Percentiles rank a stretch among this genome's conserved stretches.
These are phyloP conservation scores for Antarctomyces pellizariae DNA, from an alignment of 495 filamentous ascomycete species.

Conservation along the genomic window DNA sequence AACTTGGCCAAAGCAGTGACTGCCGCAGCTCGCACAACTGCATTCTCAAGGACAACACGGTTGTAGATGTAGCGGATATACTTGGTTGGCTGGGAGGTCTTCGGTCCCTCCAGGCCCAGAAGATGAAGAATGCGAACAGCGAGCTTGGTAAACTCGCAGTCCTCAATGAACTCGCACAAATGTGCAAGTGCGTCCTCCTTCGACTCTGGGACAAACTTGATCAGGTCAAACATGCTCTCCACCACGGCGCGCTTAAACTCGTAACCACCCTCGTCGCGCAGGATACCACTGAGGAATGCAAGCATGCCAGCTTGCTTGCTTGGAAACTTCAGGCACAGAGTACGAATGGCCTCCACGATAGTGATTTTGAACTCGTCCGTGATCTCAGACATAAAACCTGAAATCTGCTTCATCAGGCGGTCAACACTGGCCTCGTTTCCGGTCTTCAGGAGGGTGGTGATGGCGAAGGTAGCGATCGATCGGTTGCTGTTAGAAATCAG, in stretches of 20 bases:
- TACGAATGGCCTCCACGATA: constrained; percentile 93
- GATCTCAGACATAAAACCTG: constrained; percentile 91
- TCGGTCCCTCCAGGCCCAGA: constrained; percentile 81
- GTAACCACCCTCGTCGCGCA: constrained; percentile 92
- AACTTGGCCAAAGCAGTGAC: constrained; percentile 94
- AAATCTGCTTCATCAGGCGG: constrained; percentile 94
- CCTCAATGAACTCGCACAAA: constrained; percentile 97
- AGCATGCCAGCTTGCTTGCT: constrained; percentile 98
- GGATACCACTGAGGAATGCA: constrained; percentile 77
- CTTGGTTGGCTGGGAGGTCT: constrained; percentile 88
- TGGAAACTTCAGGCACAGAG: constrained; percentile 90
- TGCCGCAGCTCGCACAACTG: constrained; percentile 82
- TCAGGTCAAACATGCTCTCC: constrained; percentile 98
- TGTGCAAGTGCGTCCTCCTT: constrained; percentile 94
- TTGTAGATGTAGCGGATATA: constrained; percentile 99
- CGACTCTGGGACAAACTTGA: constrained; percentile 94
- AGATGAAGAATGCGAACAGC: constrained; percentile 88
- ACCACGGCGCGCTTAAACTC: constrained; percentile 96
- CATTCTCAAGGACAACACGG: constrained; percentile 90
- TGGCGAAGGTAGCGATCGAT: constrained; percentile 93
- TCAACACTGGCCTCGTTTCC: constrained; percentile 95
- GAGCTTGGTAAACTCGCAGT: constrained; percentile 97
- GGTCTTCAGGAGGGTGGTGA: constrained; percentile 92
- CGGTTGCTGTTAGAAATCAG: constrained; percentile 93
- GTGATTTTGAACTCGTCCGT: constrained; percentile 99